A percentile compares a stretch with the other conserved stretches of the same genome.
Conservation (phyloP, 768 basidiomycete genomes). For the Cyclocybe aegerita region DNA sequence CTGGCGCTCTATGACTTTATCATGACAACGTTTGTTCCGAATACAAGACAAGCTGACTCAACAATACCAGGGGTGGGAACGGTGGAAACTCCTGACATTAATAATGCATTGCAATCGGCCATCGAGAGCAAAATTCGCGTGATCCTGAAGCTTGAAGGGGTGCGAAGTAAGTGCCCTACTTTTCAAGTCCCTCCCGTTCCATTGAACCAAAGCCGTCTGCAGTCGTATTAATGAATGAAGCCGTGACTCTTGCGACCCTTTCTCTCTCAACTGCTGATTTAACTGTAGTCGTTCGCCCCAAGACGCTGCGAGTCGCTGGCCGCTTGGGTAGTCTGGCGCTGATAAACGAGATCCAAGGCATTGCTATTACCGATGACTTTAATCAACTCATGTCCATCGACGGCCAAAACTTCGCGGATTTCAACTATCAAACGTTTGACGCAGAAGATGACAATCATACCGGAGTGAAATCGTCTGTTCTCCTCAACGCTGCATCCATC, state of each 20-base stretch:
- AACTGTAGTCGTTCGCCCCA: conserved; percentile 66
- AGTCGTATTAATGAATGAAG: conserved; percentile 81
- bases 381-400: conserved; percentile 90
- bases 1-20: conserved; percentile 93
- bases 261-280: conserved; percentile 90
- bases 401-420: conserved; percentile 90
- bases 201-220: not conserved
- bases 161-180: conserved; percentile 56
- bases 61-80: not conserved
- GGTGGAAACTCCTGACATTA: not conserved
- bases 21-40: conserved; percentile 87
- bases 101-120: not conserved
- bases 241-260: conserved; percentile 75
- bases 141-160: conserved; percentile 77
- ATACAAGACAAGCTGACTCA: conserved; percentile 5
- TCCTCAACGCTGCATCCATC: conserved; percentile 84
- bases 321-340: conserved; percentile 82
- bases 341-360: conserved; percentile 63
- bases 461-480: conserved; percentile 82
- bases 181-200: not conserved
- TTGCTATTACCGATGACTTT: conserved; percentile 62
- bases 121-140: conserved; percentile 70
- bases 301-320: conserved; percentile 76
- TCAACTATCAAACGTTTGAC: conserved; percentile 91
- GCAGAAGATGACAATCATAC: conserved; percentile 64